These are phyloP conservation scores for Suillus decipiens DNA, from an alignment of 768 basidiomycete species.

Conservation along the genomic window DNA sequence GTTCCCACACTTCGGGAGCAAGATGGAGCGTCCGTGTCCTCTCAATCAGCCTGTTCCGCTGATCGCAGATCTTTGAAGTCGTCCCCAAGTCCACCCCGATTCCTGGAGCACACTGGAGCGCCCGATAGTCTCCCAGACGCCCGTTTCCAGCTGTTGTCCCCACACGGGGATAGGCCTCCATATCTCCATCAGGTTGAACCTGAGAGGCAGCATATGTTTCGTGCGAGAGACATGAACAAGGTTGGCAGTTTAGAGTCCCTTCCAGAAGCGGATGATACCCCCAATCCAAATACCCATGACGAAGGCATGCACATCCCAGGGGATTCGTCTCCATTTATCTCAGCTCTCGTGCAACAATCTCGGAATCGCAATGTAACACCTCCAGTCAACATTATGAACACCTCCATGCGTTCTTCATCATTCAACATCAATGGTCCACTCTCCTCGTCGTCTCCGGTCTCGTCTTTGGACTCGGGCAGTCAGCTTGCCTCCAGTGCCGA, in stretches of 20 bases:
- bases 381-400: constrained; percentile 40
- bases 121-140: constrained; percentile 25
- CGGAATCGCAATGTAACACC: constrained; percentile 47
- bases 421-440: constrained; percentile 47
- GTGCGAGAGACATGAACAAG: constrained; percentile 50
- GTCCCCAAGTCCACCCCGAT: constrained; percentile 61
- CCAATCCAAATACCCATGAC: constrained; percentile 32
- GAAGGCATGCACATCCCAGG: constrained; percentile 29
- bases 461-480: constrained; percentile 75
- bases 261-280: constrained; percentile 57
- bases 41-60: constrained; percentile 59
- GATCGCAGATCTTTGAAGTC: constrained; percentile 69
- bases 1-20: constrained; percentile 48
- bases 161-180: constrained; percentile 47
- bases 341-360: constrained; percentile 37
- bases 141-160: constrained; percentile 39
- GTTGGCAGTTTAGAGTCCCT: constrained; percentile 53
- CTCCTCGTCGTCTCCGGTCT: constrained; percentile 73
- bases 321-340: constrained; percentile 40
- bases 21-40: constrained; percentile 51
- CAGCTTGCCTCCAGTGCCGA: constrained; percentile 56
- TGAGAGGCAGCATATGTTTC: constrained; percentile 43
- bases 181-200: constrained; percentile 47
- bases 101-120: constrained; percentile 29
- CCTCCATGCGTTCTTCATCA: constrained; percentile 40